Conservation (phyloP, 2,329 filamentous ascomycete species). For the Claviceps sp. region DNA sequence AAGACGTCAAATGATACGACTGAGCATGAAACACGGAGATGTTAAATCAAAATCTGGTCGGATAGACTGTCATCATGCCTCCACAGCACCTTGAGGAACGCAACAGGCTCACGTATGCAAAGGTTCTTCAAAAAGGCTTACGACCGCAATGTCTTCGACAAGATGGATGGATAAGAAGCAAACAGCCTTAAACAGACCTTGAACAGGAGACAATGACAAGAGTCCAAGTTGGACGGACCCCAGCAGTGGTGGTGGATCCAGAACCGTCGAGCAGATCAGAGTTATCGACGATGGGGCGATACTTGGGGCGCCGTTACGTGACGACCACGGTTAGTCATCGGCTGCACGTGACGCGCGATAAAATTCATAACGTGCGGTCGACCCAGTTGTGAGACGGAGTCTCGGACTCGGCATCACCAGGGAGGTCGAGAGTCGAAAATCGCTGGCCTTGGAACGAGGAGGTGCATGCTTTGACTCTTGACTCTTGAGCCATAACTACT, state of each 20-base stretch:
- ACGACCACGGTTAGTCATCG: constrained; percentile 1
- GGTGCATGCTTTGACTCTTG: too few relatives aligned
- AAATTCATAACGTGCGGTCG: too few relatives aligned
- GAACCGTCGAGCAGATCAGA: not conserved
- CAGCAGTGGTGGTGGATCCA: constrained; percentile 7
- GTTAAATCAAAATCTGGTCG: not conserved
- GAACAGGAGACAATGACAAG: not conserved
- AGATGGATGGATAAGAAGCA: not conserved
- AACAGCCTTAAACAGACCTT: not conserved
- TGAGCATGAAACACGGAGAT: not conserved
- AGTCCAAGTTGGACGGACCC: constrained; percentile 8
- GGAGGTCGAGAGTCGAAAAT: not conserved
- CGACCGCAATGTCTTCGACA: too few relatives aligned
- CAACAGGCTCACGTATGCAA: not conserved
- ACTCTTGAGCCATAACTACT: not conserved
- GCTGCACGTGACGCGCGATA: not conserved
- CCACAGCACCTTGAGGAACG: not conserved
- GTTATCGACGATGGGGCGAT: not conserved
- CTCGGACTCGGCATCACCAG: too few relatives aligned
- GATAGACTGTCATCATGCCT: constrained; percentile 2
- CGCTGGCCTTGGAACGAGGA: not conserved
- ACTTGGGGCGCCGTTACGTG: not conserved
- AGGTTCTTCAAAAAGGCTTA: not conserved
- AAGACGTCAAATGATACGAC: not conserved
- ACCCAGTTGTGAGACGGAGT: too few relatives aligned